phyloP scores from a whole-genome alignment of 768 basidiomycete genomes.

The Tylopilus rubrobrunneus region DNA sequence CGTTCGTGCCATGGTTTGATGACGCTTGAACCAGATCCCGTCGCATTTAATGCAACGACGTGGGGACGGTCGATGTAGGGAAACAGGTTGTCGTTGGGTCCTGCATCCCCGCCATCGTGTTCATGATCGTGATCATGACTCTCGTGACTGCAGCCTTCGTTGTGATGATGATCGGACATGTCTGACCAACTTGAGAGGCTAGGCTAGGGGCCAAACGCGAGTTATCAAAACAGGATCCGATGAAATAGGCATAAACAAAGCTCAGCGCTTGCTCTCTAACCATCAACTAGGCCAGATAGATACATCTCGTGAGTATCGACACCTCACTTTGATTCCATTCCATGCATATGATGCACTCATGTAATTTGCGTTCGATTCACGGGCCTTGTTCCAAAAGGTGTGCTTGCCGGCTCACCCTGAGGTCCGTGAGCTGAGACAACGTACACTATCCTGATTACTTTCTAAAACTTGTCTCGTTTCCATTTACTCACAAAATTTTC shows the following conservation, averaged over 20 bases:
- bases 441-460: conserved; percentile 42
- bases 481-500: conserved; percentile 5
- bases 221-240: background rate
- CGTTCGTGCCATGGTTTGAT: conserved; percentile 89
- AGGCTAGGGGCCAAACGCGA: background rate
- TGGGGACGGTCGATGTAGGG: conserved; percentile 73
- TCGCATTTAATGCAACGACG: conserved; percentile 75
- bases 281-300: background rate
- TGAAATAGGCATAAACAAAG: conserved; percentile 17
- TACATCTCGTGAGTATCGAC: conserved; percentile 13
- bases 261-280: background rate
- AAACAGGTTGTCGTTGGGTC: conserved; percentile 71
- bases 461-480: background rate
- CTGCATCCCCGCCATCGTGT: conserved; percentile 43
- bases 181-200: background rate
- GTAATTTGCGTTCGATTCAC: conserved; percentile 91
- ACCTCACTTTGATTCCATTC: conserved; percentile 8
- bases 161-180: conserved; percentile 24
- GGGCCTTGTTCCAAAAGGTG: conserved; percentile 63
- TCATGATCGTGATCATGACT: conserved; percentile 48
- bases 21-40: conserved; percentile 46
- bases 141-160: conserved; percentile 57
- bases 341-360: conserved; percentile 48
- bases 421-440: conserved; percentile 69
- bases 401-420: conserved; percentile 74